phyloP scores from a whole-genome alignment of 768 basidiomycete species.

The Scleroderma citrinum region DNA sequence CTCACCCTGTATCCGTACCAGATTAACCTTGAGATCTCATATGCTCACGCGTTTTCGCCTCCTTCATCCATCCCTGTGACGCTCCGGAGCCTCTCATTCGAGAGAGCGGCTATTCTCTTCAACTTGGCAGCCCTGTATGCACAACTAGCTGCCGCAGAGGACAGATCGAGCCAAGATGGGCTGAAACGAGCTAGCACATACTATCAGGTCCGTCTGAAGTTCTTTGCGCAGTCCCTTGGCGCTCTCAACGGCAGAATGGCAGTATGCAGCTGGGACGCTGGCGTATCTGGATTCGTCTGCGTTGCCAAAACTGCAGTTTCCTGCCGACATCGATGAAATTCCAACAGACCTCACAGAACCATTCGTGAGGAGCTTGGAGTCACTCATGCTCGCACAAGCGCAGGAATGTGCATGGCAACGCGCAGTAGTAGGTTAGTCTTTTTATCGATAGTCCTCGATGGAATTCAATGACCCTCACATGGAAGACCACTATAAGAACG shows the following conservation, averaged over 20 bases:
- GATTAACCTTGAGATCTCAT: slow-evolving; percentile 71
- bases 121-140: slow-evolving; percentile 87
- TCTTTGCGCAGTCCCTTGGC: slow-evolving; percentile 8
- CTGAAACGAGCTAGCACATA: slow-evolving; percentile 71
- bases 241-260: slow-evolving; percentile 35
- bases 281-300: slow-evolving; percentile 51
- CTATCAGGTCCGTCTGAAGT: slow-evolving; percentile 51
- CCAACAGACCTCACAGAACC: slow-evolving; percentile 62
- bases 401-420: slow-evolving; percentile 97
- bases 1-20: slow-evolving; percentile 22
- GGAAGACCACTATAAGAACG: slow-evolving; percentile 70
- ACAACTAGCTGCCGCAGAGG: slow-evolving; percentile 65
- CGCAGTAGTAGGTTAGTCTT: slow-evolving; percentile 65
- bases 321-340: slow-evolving; percentile 45
- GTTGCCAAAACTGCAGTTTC: slow-evolving; percentile 44
- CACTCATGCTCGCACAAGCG: slow-evolving; percentile 85
- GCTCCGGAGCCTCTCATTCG: slow-evolving; percentile 72
- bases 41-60: slow-evolving; percentile 60
- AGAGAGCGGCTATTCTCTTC: slow-evolving; percentile 72
- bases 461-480: neutral
- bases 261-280: slow-evolving; percentile 73
- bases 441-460: neutral
- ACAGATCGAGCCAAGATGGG: slow-evolving; percentile 69
- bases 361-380: slow-evolving; percentile 60
- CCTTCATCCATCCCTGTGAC: slow-evolving; percentile 51